phyloP scores from a whole-genome alignment of 179 eudicot genomes.

The Vitellaria paradoxa region DNA sequence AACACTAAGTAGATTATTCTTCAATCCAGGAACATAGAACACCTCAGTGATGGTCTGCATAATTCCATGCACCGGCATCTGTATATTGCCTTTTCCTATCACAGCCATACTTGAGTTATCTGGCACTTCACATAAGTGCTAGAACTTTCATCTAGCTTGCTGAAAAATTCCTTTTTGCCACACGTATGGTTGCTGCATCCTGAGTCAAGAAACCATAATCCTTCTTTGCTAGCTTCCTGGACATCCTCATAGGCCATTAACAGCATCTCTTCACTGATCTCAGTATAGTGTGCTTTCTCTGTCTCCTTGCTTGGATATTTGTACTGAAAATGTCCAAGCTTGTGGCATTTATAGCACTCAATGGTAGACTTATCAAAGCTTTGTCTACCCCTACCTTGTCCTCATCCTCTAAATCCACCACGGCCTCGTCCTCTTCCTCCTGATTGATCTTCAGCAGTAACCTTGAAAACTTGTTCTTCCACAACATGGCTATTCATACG shows the following conservation, averaged over 20 bases:
- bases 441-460: background rate
- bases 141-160: background rate
- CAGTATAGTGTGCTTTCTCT: background rate
- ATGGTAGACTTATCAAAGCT: background rate
- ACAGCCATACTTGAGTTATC: background rate
- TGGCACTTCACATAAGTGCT: background rate
- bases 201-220: background rate
- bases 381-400: background rate
- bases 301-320: background rate
- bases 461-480: background rate
- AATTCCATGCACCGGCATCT: background rate
- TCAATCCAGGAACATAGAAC: background rate
- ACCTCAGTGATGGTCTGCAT: background rate
- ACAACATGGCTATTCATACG: background rate
- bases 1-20: background rate
- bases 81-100: background rate
- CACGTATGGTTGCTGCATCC: background rate
- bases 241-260: slow-evolving; percentile 4
- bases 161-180: background rate
- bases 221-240: background rate
- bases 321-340: background rate
- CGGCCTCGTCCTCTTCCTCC: background rate
- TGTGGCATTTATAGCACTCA: background rate
- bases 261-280: slow-evolving; percentile 1
- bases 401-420: background rate